Conservation (phyloP, 2,329 filamentous ascomycete species). For the Onygenales sp. region DNA sequence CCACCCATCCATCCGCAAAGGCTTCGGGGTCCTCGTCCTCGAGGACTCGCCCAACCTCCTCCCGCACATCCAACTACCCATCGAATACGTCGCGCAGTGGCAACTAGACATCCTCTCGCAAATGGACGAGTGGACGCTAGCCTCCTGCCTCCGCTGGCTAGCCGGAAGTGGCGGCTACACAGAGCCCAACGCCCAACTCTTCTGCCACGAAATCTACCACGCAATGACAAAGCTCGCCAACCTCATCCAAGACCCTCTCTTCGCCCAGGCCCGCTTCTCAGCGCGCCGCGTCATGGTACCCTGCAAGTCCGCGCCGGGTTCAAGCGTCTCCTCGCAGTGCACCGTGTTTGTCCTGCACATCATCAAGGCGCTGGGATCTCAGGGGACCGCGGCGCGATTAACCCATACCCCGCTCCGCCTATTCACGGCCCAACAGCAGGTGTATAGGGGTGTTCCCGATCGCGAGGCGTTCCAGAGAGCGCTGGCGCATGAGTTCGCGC, state of each 20-base stretch:
- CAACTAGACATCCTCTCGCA: conserved; percentile 45
- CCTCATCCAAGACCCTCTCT: conserved; percentile 36
- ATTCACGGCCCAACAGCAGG: conserved; percentile 58
- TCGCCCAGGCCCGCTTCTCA: conserved; percentile 29
- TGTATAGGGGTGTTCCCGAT: conserved; percentile 45
- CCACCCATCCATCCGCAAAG: conserved; percentile 41
- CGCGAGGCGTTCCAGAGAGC: conserved; percentile 51
- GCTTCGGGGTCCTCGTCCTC: conserved; percentile 56
- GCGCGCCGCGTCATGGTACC: conserved; percentile 27
- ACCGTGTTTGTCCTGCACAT: conserved; percentile 47
- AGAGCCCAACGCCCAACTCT: conserved; percentile 19
- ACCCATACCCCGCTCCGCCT: conserved; percentile 54
- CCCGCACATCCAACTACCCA: conserved; percentile 48
- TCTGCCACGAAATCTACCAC: conserved; percentile 40
- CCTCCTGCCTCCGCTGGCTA: conserved; percentile 27
- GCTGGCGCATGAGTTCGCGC: conserved; percentile 53
- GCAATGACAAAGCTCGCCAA: conserved; percentile 27
- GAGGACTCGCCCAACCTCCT: conserved; percentile 50
- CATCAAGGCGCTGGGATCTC: conserved; percentile 53
- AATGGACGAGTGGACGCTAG: conserved; percentile 33
- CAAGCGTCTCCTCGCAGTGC: conserved; percentile 32
- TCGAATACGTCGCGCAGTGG: conserved; percentile 44
- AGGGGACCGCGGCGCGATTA: conserved; percentile 42
- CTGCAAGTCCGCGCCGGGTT: conserved; percentile 15
- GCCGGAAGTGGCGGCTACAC: conserved; percentile 16